Percentiles rank a stretch among this genome's conserved stretches.
These are phyloP conservation scores for Ilex paraguariensis DNA, from an alignment of 305 asterid genomes.

Conservation along the genomic window DNA sequence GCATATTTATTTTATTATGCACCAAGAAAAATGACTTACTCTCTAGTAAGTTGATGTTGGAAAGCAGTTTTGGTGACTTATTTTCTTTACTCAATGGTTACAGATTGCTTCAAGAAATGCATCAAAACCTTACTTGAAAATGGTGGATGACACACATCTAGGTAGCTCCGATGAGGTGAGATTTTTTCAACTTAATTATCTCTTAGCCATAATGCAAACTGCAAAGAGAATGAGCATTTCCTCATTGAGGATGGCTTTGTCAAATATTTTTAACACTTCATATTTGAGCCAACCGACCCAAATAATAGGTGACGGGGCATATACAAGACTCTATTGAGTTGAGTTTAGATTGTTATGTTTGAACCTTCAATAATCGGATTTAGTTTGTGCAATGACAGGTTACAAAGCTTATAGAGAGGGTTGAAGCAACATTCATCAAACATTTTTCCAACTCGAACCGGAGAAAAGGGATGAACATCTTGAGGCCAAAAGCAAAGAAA, in stretches of 20 bases:
- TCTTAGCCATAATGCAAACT: background rate
- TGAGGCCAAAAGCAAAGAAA: constrained; percentile 59
- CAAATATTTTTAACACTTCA: no score
- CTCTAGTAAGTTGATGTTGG: no score
- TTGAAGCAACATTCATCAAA: constrained; percentile 52
- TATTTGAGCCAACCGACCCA: no score
- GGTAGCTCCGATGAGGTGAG: constrained; percentile 79
- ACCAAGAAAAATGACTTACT: no score
- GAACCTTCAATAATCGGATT: background rate
- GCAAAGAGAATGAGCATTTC: no score
- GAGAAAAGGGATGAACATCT: constrained; percentile 64
- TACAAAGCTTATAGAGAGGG: constrained; percentile 54
- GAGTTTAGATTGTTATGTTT: no score
- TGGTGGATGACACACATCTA: constrained; percentile 63
- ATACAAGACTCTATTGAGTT: no score
- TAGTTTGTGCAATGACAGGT: constrained; percentile 34
- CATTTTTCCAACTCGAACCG: constrained; percentile 59
- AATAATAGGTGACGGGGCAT: no score
- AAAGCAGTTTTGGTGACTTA: no score
- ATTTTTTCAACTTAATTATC: background rate
- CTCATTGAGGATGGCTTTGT: no score
- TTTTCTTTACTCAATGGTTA: background rate
- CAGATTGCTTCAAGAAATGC: constrained; percentile 68
- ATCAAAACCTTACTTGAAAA: constrained; percentile 65
- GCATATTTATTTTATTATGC: background rate